These are phyloP conservation scores for Kodamaea fungicola DNA, from an alignment of 1,139 yeast species.

Conservation along the genomic window DNA sequence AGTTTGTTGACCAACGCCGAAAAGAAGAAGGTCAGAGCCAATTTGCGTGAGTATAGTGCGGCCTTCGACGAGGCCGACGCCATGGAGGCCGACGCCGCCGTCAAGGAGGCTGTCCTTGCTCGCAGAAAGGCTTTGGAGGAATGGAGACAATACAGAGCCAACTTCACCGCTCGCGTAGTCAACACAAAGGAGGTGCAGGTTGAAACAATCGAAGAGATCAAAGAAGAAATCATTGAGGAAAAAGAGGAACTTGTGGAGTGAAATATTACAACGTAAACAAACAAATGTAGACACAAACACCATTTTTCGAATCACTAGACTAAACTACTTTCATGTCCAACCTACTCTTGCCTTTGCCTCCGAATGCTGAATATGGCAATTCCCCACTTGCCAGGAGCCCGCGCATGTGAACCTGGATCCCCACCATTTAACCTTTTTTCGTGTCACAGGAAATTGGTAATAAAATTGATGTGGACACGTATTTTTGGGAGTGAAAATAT, in stretches of 20 bases:
- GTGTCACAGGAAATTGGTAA: background rate
- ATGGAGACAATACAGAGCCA: conserved; percentile 79
- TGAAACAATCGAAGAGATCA: conserved; percentile 66
- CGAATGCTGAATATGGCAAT: too few species aligned
- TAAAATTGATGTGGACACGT: conserved; percentile 10
- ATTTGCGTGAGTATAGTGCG: conserved; percentile 83
- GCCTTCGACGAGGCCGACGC: conserved; percentile 95
- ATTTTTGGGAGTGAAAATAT: conserved; percentile 2
- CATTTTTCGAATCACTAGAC: too few species aligned
- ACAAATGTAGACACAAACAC: background rate
- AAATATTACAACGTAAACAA: conserved; percentile 6
- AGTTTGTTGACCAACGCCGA: conserved; percentile 73
- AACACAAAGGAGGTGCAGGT: conserved; percentile 52
- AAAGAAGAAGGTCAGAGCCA: conserved; percentile 85
- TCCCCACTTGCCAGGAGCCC: too few species aligned
- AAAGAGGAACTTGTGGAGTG: conserved; percentile 74
- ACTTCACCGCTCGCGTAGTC: conserved; percentile 47
- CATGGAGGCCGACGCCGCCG: conserved; percentile 93
- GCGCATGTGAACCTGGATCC: too few species aligned
- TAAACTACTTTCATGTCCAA: too few species aligned
- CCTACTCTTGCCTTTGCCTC: too few species aligned
- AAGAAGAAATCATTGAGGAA: conserved; percentile 70
- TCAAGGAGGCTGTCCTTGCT: conserved; percentile 81
- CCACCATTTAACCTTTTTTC: background rate
- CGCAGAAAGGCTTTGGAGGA: conserved; percentile 82